Conservation (phyloP, 257 asterid genomes). For the Plantago ovata region DNA sequence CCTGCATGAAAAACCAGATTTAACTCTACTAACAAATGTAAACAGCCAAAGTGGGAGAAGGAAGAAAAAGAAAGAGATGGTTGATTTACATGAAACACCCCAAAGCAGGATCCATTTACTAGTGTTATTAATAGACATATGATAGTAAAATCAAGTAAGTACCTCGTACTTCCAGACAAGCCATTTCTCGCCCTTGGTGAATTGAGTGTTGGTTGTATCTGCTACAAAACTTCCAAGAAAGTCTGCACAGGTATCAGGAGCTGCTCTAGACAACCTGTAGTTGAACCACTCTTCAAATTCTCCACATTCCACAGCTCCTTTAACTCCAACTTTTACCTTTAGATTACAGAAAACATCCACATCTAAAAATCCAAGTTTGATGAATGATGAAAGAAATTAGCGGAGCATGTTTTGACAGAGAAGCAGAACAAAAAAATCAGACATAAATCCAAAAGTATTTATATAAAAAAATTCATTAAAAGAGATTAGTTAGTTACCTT, state of each 20-base stretch:
- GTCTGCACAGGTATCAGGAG: conserved; percentile 93
- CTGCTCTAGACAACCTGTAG: conserved; percentile 88
- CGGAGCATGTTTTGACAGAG: too few species aligned
- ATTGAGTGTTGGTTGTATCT: conserved; percentile 63
- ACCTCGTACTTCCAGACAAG: conserved; percentile 99
- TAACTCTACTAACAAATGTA: background rate
- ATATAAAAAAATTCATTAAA: too few species aligned
- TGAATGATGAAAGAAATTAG: background rate
- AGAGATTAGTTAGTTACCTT: conserved; percentile 45
- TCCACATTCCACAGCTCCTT: conserved; percentile 89
- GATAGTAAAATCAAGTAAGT: conserved; percentile 18
- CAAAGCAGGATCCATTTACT: background rate
- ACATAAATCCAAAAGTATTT: too few species aligned
- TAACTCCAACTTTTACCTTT: conserved; percentile 83
- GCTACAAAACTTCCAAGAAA: conserved; percentile 87
- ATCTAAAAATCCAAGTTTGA: background rate
- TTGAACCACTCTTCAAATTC: conserved; percentile 96
- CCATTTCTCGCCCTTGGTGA: conserved; percentile 98
- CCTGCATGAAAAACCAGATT: conserved; percentile 43
- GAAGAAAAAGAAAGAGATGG: background rate
- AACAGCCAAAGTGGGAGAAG: too few species aligned
- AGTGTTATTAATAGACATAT: background rate
- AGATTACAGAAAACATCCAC: conserved; percentile 14
- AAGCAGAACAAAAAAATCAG: too few species aligned
- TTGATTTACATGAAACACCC: too few species aligned